Base-by-base conservation (phyloP, 2,329 filamentous ascomycete species). In the Stagonosporopsis tanaceti region DNA sequence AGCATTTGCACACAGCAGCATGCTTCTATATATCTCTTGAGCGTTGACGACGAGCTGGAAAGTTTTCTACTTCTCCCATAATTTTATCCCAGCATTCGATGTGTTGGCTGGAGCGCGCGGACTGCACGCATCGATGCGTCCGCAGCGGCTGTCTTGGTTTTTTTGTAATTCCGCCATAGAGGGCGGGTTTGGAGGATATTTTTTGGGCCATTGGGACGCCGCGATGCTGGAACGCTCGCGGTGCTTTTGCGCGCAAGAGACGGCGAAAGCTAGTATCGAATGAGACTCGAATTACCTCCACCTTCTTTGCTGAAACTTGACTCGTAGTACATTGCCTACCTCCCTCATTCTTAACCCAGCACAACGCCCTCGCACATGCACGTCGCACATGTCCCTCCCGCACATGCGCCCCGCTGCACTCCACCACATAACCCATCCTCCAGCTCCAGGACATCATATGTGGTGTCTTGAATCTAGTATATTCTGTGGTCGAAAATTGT, bases 21-120 rank as follows among this genome's bases (percentile, higher is more conserved):
- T 50, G 46, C 41, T 53, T 50, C n/a, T 17, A 37, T 27, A 50
- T 37, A 14, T 28, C 34, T 56, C 45, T 58, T 53, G 40, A 46
- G 56, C 56, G 46, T 53, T 59, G 50, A 59, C 50, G 50, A 59
- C 50, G 46, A 54, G 56, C 50, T 53, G 56, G 50, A n/a, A 15
- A n/a, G 5, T 7, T 47, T 59, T 30, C 40, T n/a, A 9, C 50
- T 41, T 37, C 27, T 14, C 7, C 15, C 41, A 28, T 59, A 59
- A 59, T 55, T 15, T 58, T 58, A 52, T 55, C 15, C 44, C 54
- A 47, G 47, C 44, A 52, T 53, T 14, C 28, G 30, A 46, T 41
- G 42, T 61, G 54, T 28, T 59, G 52, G 57, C 47, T 56, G 42
- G 47, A 53, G 45, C 55, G 45, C 40, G 50, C 40, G 39, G 45